These are phyloP conservation scores for Cladophialophora psammophila DNA, from an alignment of 2,329 filamentous ascomycete genomes.

Conservation along the genomic window DNA sequence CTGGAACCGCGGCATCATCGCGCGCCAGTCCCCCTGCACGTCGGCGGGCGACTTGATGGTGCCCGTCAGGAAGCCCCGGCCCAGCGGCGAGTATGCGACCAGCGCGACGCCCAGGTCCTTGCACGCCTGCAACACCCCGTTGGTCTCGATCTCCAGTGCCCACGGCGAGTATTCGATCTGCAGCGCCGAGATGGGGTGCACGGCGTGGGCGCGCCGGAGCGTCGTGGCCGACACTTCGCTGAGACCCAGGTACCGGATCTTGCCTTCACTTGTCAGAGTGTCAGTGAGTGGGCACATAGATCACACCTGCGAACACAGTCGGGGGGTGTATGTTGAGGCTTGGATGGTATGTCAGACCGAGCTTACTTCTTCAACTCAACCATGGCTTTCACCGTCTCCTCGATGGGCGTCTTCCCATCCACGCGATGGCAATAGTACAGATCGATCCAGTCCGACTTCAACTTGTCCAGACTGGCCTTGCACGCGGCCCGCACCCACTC, in stretches of 20 bases:
- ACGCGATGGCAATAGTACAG: slow-evolving; percentile 56
- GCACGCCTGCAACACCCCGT: slow-evolving; percentile 53
- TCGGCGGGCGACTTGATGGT: slow-evolving; percentile 61
- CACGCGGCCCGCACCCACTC: slow-evolving; percentile 49
- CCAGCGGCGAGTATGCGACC: slow-evolving; percentile 75
- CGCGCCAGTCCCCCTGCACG: slow-evolving; percentile 59
- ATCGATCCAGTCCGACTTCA: slow-evolving; percentile 51
- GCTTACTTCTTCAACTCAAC: slow-evolving; percentile 55
- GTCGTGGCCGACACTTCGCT: slow-evolving; percentile 56
- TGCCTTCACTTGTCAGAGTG: slow-evolving; percentile 48
- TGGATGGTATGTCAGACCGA: background rate
- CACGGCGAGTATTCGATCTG: slow-evolving; percentile 61
- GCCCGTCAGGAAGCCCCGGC: slow-evolving; percentile 65
- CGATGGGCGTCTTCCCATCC: slow-evolving; percentile 53
- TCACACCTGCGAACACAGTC: background rate
- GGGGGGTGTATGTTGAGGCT: background rate
- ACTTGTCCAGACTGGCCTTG: slow-evolving; percentile 46
- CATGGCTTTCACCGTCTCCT: slow-evolving; percentile 55
- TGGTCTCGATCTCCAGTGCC: slow-evolving; percentile 54
- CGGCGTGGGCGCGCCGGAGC: slow-evolving; percentile 55
- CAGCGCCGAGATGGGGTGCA: slow-evolving; percentile 57
- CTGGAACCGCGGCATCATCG: slow-evolving; percentile 65
- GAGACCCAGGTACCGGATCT: slow-evolving; percentile 59
- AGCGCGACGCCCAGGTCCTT: slow-evolving; percentile 70
- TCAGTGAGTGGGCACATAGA: background rate